Percentiles rank a stretch among this genome's conserved stretches.
These are phyloP conservation scores for Sugiyamaella chiloensis DNA, from an alignment of 805 yeast species.

Conservation along the genomic window DNA sequence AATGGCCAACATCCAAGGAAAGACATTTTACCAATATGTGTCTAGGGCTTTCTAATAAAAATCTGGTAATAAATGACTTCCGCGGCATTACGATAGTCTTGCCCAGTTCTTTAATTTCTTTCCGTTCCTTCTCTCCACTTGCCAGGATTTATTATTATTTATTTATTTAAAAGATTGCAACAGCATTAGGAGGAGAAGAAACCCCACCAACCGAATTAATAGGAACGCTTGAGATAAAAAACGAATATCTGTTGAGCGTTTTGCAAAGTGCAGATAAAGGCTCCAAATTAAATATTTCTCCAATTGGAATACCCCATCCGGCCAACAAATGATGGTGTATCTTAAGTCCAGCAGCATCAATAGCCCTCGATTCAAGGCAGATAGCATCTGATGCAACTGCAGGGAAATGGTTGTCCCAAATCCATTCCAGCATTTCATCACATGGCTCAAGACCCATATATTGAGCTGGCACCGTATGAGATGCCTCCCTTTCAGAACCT, in stretches of 20 bases:
- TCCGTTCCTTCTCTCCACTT: too few species aligned
- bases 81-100: too few species aligned
- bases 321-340: conserved; percentile 24
- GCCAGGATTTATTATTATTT: too few species aligned
- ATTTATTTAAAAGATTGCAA: conserved; percentile 34
- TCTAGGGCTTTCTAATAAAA: conserved; percentile 24
- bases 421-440: conserved; percentile 28
- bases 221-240: conserved; percentile 35
- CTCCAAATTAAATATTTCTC: conserved; percentile 36
- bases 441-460: conserved; percentile 28
- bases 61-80: too few species aligned
- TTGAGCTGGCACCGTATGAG: conserved; percentile 6
- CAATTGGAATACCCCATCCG: conserved; percentile 38
- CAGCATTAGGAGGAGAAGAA: conserved; percentile 43
- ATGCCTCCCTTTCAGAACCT: conserved; percentile 12
- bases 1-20: conserved; percentile 68
- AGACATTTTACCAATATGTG: conserved; percentile 51
- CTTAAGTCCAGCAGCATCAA: conserved; percentile 16
- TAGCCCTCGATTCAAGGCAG: conserved; percentile 29
- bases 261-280: conserved; percentile 30
- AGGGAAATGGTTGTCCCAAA: conserved; percentile 31
- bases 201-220: conserved; percentile 37
- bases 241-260: conserved; percentile 28
- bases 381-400: conserved; percentile 33
- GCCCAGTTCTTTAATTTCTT: too few species aligned